These are phyloP conservation scores for Licmophora abbreviata DNA, from an alignment of 108 stramenopile species.

Conservation along the genomic window DNA sequence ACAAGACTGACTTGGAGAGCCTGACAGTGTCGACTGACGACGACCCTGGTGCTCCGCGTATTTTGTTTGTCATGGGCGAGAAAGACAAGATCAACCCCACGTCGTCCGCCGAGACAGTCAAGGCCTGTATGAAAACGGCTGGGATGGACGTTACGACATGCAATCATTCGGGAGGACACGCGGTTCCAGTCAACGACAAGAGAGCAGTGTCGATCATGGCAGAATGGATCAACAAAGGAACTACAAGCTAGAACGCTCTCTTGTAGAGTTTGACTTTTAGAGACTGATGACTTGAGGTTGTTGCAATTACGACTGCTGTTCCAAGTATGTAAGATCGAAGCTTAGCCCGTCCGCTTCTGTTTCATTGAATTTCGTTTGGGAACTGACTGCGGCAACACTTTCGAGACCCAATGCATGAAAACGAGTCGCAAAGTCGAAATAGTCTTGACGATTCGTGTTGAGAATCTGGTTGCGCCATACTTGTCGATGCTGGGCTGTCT, in stretches of 20 bases:
- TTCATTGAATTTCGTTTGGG: neutral
- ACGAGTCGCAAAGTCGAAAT: neutral
- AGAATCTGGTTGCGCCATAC: conserved; percentile 63
- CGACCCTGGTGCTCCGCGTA: conserved; percentile 4
- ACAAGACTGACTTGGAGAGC: conserved; percentile 17
- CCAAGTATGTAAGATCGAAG: too few relatives aligned
- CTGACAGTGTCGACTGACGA: conserved; percentile 3
- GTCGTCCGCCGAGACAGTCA: conserved; percentile 40
- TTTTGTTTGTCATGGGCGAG: conserved; percentile 55
- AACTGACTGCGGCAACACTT: neutral
- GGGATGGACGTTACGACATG: conserved; percentile 40
- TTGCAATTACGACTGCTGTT: too few relatives aligned
- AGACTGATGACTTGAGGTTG: too few relatives aligned
- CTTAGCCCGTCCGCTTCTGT: neutral
- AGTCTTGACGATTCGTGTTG: conserved; percentile 6
- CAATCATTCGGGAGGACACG: conserved; percentile 61
- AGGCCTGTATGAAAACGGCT: conserved; percentile 25
- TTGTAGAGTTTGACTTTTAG: too few relatives aligned
- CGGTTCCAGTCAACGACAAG: conserved; percentile 44
- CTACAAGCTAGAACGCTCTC: too few relatives aligned
- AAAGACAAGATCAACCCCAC: conserved; percentile 64
- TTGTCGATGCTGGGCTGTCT: conserved; percentile 53
- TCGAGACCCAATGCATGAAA: neutral
- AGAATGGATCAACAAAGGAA: too few relatives aligned
- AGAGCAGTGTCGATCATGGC: too few relatives aligned